phyloP scores from a whole-genome alignment of 2,329 filamentous ascomycete genomes.

The Rasamsonia emersonii region DNA sequence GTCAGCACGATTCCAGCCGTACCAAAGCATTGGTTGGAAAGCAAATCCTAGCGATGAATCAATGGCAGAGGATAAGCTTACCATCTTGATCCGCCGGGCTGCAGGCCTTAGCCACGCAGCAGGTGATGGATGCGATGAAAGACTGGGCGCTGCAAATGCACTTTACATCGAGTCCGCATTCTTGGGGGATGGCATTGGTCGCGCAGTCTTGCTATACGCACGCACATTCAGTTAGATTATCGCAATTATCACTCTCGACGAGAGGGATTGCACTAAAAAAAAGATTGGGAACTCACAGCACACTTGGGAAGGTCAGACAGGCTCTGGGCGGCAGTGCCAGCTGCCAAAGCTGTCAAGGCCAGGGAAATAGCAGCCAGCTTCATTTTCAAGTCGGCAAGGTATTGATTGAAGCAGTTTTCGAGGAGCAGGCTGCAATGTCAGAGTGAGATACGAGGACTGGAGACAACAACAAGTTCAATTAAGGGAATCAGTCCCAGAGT shows the following conservation, averaged over 20 bases:
- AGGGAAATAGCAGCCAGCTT: slow-evolving; percentile 43
- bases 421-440: no score
- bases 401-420: no score
- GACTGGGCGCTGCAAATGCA: slow-evolving; percentile 42
- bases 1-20: slow-evolving; percentile 5
- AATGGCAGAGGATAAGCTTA: slow-evolving; percentile 9
- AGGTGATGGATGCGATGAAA: slow-evolving; percentile 42
- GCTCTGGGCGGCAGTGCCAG: slow-evolving; percentile 39
- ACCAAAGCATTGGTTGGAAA: neutral
- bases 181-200: slow-evolving; percentile 31
- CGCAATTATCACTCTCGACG: no score
- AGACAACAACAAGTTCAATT: no score
- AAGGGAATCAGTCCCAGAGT: no score
- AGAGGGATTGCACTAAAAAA: neutral
- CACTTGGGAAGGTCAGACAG: slow-evolving; percentile 42
- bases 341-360: slow-evolving; percentile 46
- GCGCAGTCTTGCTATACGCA: slow-evolving; percentile 29
- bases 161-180: slow-evolving; percentile 33
- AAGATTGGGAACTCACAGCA: slow-evolving; percentile 42
- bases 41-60: neutral
- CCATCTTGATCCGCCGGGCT: slow-evolving; percentile 32
- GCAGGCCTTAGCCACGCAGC: slow-evolving; percentile 43
- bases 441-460: no score
- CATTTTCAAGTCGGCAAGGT: slow-evolving; percentile 36
- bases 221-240: slow-evolving; percentile 5